Evolutionary conservation across 306 rosid species (phyloP).

Genomic region (Fagus sylvatica): DNA sequence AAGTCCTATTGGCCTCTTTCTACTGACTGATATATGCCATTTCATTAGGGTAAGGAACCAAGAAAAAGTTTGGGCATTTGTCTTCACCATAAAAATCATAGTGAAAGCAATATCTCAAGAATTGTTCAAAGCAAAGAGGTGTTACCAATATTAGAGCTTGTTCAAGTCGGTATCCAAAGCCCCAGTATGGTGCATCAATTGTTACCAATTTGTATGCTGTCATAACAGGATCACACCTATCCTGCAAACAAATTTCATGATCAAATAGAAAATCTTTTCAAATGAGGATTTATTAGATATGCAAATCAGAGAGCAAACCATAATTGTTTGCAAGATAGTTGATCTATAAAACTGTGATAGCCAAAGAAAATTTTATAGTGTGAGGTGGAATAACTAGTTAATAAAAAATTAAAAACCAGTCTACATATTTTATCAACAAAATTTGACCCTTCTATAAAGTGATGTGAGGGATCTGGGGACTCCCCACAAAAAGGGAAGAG

Average conservation of each 20-base stretch:
- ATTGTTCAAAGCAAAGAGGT: neutral
- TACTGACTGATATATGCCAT: neutral
- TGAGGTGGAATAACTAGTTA: neutral
- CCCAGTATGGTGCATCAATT: slow-evolving; percentile 55
- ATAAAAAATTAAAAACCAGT: neutral
- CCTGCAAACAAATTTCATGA: slow-evolving; percentile 21
- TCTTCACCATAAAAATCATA: neutral
- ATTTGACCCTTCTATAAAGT: neutral
- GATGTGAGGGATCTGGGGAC: neutral
- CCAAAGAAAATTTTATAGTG: neutral
- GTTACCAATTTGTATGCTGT: slow-evolving; percentile 55
- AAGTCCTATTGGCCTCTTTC: neutral
- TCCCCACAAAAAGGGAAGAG: neutral
- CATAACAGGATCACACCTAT: slow-evolving; percentile 40
- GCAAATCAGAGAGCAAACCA: slow-evolving; percentile 3
- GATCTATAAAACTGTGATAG: neutral
- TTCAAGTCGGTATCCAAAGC: slow-evolving; percentile 46
- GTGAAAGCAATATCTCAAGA: neutral
- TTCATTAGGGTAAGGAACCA: neutral
- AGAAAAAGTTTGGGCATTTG: neutral
- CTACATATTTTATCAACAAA: neutral
- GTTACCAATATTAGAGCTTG: slow-evolving; percentile 43
- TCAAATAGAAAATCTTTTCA: neutral
- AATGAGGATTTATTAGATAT: neutral
- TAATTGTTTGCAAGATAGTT: neutral